phyloP scores from a whole-genome alignment of 176 grass and related monocot species.

The Oryza meyeriana region DNA sequence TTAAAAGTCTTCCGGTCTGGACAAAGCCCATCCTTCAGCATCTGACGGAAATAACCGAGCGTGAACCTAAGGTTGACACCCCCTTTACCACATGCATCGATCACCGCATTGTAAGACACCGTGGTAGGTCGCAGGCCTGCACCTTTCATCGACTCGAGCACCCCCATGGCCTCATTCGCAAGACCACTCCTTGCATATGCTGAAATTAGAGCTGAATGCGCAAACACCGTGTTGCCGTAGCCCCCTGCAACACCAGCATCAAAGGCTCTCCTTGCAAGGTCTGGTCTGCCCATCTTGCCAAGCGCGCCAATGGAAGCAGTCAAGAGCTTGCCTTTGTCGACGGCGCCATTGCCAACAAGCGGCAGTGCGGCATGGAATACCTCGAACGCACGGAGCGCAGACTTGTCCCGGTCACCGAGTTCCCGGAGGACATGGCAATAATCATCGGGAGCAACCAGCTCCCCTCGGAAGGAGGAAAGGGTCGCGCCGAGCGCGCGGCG shows the following conservation, averaged over 20 bases:
- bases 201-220: conserved; percentile 77
- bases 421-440: conserved; percentile 69
- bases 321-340: conserved; percentile 76
- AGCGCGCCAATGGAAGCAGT: conserved; percentile 67
- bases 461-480: conserved; percentile 38
- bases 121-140: conserved; percentile 70
- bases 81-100: conserved; percentile 90
- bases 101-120: conserved; percentile 82
- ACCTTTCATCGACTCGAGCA: conserved; percentile 71
- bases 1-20: conserved; percentile 97
- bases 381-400: conserved; percentile 38
- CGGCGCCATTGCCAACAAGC: conserved; percentile 43
- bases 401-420: conserved; percentile 58
- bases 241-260: conserved; percentile 51
- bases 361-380: conserved; percentile 66
- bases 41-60: conserved; percentile 82
- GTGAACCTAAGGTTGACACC: conserved; percentile 77
- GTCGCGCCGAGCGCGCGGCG: conserved; percentile 24
- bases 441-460: conserved; percentile 63
- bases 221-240: conserved; percentile 90
- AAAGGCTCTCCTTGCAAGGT: conserved; percentile 77
- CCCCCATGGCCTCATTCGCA: conserved; percentile 64
- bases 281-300: conserved; percentile 69
- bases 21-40: conserved; percentile 74
- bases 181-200: conserved; percentile 88